Percentiles rank a stretch among this genome's conserved stretches.
Evolutionary conservation across 352 stramenopile genomes (phyloP).

Genomic region (Plasmopara muralis): DNA sequence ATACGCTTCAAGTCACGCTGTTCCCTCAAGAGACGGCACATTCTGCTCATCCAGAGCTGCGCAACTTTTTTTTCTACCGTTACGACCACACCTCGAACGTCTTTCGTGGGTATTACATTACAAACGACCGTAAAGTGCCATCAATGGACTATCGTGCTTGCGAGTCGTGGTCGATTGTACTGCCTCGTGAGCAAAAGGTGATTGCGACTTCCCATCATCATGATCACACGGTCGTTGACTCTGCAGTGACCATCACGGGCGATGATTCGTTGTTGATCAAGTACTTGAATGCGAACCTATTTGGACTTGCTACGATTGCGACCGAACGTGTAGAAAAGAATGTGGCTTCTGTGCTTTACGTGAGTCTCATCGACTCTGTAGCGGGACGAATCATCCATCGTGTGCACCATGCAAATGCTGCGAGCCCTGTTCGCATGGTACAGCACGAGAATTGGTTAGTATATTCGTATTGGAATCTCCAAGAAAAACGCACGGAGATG

Average conservation of each 20-base stretch:
- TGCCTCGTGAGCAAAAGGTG: constrained; percentile 50
- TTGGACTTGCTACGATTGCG: constrained; percentile 84
- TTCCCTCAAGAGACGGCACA: constrained; percentile 39
- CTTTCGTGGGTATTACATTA: constrained; percentile 55
- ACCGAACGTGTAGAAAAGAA: constrained; percentile 38
- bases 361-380: constrained; percentile 93
- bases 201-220: constrained; percentile 53
- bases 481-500: constrained; percentile 78
- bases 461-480: constrained; percentile 94
- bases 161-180: constrained; percentile 63
- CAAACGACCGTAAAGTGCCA: constrained; percentile 19
- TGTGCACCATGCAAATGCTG: constrained; percentile 76
- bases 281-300: constrained; percentile 97
- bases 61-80: constrained; percentile 80
- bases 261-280: constrained; percentile 96
- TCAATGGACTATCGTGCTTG: constrained; percentile 32
- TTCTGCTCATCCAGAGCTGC: constrained; percentile 42
- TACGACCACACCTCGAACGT: constrained; percentile 42
- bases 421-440: constrained; percentile 56
- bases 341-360: constrained; percentile 54
- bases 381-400: constrained; percentile 91
- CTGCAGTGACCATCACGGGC: constrained; percentile 79
- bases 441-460: constrained; percentile 96
- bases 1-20: constrained; percentile 49
- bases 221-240: constrained; percentile 62